phyloP scores from a whole-genome alignment of 1,139 yeast species.

The Kurtzmaniella quercitrusa region DNA sequence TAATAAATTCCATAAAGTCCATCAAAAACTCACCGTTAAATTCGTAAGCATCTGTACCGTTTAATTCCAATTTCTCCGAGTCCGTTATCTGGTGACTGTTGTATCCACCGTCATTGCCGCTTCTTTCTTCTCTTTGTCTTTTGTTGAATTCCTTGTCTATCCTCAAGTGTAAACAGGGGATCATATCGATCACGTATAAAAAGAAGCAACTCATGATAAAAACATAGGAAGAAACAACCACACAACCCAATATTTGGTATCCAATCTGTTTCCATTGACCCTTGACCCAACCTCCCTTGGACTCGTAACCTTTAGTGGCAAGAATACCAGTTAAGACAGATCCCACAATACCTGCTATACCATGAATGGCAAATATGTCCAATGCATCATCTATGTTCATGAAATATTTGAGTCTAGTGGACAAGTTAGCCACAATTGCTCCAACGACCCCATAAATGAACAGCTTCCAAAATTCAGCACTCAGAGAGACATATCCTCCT shows the following conservation, averaged over 20 bases:
- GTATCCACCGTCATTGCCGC: conserved; percentile 10
- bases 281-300: conserved; percentile 48
- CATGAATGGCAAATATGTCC: conserved; percentile 46
- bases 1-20: conserved; percentile 47
- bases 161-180: conserved; percentile 47
- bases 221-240: conserved; percentile 39
- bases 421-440: conserved; percentile 32
- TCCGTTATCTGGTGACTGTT: conserved; percentile 7
- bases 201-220: conserved; percentile 33
- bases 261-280: conserved; percentile 46
- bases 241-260: conserved; percentile 44
- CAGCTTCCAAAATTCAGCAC: conserved; percentile 39
- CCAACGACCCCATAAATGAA: conserved; percentile 40
- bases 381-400: conserved; percentile 41
- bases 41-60: conserved; percentile 49
- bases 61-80: conserved; percentile 35
- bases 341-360: conserved; percentile 42
- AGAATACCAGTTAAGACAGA: conserved; percentile 42
- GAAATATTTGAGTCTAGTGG: conserved; percentile 40
- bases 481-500: conserved; percentile 40
- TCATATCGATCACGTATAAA: conserved; percentile 36
- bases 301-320: conserved; percentile 28
- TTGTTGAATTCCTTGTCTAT: conserved; percentile 40
- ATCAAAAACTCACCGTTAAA: conserved; percentile 49
- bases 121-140: conserved; percentile 21